Evolutionary conservation across 2,329 filamentous ascomycete species (phyloP).

Genomic region (Cordyceps cicadae): DNA sequence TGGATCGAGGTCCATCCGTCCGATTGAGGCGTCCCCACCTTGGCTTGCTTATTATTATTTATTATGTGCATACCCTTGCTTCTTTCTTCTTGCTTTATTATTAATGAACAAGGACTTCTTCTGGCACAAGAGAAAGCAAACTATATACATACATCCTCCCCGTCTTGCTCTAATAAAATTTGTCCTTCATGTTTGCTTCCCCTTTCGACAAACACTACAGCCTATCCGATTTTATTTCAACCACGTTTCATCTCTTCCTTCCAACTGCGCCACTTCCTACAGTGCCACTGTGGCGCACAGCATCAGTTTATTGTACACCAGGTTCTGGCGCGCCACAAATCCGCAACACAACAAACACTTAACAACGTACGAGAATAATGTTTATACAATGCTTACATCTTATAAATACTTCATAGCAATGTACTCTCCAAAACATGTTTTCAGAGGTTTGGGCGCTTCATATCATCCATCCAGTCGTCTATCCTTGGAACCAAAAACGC

Average conservation of each 20-base stretch:
- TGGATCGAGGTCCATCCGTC: background rate
- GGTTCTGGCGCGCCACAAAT: background rate
- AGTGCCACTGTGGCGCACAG: background rate
- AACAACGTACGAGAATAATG: background rate
- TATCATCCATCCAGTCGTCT: background rate
- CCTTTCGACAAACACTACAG: no score
- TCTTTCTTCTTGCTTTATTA: no score
- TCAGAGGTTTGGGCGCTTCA: background rate
- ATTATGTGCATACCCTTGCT: no score
- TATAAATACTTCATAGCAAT: background rate
- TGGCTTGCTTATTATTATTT: background rate
- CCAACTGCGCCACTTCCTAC: background rate
- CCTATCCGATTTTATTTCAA: no score
- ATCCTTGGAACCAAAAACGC: constrained; percentile 4
- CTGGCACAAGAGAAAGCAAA: no score
- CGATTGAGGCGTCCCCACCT: constrained; percentile 4
- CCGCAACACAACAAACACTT: background rate
- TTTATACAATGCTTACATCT: background rate
- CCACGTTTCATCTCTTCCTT: no score
- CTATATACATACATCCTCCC: no score
- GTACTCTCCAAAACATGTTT: background rate
- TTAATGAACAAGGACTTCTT: background rate
- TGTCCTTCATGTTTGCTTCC: no score
- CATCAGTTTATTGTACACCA: no score
- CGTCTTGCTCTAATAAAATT: no score